Percentiles rank a stretch among this genome's conserved stretches.
These are phyloP conservation scores for Aegilops speltoides DNA, from an alignment of 176 grass and related monocot genomes.

Conservation along the genomic window DNA sequence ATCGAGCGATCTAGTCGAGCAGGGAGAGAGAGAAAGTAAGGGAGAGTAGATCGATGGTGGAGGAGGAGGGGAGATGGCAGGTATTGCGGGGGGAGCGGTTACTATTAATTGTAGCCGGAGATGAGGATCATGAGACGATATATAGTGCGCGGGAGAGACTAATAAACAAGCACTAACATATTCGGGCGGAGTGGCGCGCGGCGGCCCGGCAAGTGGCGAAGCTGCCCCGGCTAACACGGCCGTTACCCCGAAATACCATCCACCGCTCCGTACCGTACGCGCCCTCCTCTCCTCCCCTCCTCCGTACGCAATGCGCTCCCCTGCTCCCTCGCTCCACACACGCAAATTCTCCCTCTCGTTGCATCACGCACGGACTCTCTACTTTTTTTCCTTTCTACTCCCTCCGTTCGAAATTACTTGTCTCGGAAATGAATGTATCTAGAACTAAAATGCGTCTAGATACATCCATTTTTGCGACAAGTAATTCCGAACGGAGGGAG, in stretches of 20 bases:
- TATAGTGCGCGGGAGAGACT: conserved; percentile 9
- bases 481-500: too few species aligned
- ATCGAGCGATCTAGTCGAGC: background rate
- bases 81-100: conserved; percentile 33
- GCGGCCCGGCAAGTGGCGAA: conserved; percentile 27
- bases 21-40: background rate
- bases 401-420: too few species aligned
- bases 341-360: background rate
- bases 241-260: background rate
- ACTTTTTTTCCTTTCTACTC: too few species aligned
- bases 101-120: background rate
- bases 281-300: background rate
- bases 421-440: too few species aligned
- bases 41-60: background rate
- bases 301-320: conserved; percentile 22
- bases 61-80: background rate
- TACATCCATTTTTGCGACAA: too few species aligned
- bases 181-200: background rate
- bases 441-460: too few species aligned
- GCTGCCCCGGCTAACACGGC: conserved; percentile 33
- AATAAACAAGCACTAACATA: background rate
- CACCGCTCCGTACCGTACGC: background rate
- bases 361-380: background rate
- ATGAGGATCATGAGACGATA: background rate
- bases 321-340: background rate